These are phyloP conservation scores for Pistacia integerrima DNA, from an alignment of 345 rosid genomes.

Conservation along the genomic window DNA sequence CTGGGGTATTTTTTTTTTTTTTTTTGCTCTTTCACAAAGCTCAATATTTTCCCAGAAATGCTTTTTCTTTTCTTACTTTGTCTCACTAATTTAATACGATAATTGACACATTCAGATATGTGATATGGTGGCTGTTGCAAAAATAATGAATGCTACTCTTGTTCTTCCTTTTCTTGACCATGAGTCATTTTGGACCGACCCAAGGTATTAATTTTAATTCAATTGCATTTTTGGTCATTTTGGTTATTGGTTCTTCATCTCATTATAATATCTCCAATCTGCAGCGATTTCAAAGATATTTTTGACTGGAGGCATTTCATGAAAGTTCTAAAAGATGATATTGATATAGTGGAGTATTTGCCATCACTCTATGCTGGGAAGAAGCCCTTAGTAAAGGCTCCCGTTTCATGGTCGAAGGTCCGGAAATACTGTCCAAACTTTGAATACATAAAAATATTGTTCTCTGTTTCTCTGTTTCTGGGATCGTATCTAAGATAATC, in stretches of 20 bases:
- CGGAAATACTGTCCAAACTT: slow-evolving; percentile 10
- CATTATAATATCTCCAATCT: neutral
- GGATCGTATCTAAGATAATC: slow-evolving; percentile 24
- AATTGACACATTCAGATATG: slow-evolving; percentile 65
- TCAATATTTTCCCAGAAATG: neutral
- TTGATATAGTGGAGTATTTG: slow-evolving; percentile 79
- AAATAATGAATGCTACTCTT: slow-evolving; percentile 93
- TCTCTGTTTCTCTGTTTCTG: slow-evolving; percentile 3
- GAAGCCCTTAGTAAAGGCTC: slow-evolving; percentile 80
- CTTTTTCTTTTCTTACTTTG: neutral
- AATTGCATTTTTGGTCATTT: neutral
- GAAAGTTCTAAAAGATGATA: slow-evolving; percentile 64
- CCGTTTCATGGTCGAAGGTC: slow-evolving; percentile 99
- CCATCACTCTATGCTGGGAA: slow-evolving; percentile 50
- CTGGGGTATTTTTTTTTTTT: slow-evolving; percentile 58
- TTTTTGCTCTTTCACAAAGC: neutral
- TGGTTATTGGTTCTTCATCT: neutral
- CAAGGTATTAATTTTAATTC: slow-evolving; percentile 56
- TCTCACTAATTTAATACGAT: neutral
- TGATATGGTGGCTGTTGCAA: slow-evolving; percentile 97
- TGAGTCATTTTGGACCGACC: slow-evolving; percentile 96
- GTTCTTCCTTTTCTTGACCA: slow-evolving; percentile 98
- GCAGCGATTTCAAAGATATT: slow-evolving; percentile 92
- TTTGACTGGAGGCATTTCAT: slow-evolving; percentile 97
- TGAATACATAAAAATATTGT: neutral